Conservation (phyloP, 352 stramenopile species). For the Phytophthora multivora region DNA sequence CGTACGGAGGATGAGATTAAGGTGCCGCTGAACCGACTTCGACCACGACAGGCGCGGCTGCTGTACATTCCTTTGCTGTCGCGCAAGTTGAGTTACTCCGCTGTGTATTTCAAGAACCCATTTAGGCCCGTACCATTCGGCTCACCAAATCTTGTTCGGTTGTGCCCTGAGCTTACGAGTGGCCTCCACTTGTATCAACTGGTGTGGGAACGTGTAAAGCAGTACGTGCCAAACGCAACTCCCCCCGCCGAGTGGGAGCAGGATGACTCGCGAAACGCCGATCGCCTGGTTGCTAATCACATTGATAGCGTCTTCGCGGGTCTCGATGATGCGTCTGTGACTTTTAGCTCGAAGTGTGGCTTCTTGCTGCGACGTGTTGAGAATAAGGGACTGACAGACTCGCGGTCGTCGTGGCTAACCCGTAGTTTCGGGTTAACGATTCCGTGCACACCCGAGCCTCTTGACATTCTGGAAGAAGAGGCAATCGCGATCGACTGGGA, state of each 20-base stretch:
- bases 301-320: slow-evolving; percentile 87
- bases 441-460: slow-evolving; percentile 69
- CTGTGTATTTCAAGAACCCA: slow-evolving; percentile 90
- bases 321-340: slow-evolving; percentile 33
- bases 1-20: slow-evolving; percentile 77
- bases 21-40: slow-evolving; percentile 67
- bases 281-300: slow-evolving; percentile 56
- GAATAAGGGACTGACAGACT: slow-evolving; percentile 84
- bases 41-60: slow-evolving; percentile 69
- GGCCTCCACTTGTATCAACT: slow-evolving; percentile 82
- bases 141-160: slow-evolving; percentile 83
- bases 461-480: slow-evolving; percentile 87
- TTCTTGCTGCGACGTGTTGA: slow-evolving; percentile 85
- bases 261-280: slow-evolving; percentile 31
- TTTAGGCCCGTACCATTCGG: slow-evolving; percentile 88
- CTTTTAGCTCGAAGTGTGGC: slow-evolving; percentile 58
- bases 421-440: slow-evolving; percentile 85
- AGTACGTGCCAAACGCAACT: slow-evolving; percentile 63
- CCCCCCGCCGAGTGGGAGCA: slow-evolving; percentile 47
- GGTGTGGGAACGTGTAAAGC: slow-evolving; percentile 82
- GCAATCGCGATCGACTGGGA: slow-evolving; percentile 90
- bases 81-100: slow-evolving; percentile 87
- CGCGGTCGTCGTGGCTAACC: slow-evolving; percentile 75
- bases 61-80: slow-evolving; percentile 84
- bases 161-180: slow-evolving; percentile 84